Evolutionary conservation across 1,139 yeast species (phyloP), one percentile per base, ranked within the genome.

Genomic region (Waltiozyma sp.): DNA sequence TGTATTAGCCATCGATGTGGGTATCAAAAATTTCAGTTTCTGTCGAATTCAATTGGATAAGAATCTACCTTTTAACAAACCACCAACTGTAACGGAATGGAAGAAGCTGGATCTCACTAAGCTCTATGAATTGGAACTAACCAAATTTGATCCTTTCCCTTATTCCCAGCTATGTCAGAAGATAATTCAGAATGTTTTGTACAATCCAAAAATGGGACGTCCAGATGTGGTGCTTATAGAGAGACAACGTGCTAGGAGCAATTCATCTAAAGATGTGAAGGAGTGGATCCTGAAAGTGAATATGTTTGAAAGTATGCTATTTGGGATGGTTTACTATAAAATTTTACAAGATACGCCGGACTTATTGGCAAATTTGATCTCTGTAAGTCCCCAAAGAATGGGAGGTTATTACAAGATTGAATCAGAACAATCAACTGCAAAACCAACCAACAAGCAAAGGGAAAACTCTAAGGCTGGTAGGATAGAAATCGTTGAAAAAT

Each of bases 211-310:
- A 0, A 43, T 42, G 3, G 38, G 41, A 4, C 31, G 49, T 0
- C 70, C 76, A 0, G 69, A 68, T 45, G 54, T 69, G 5, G 64
- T 74, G 6, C 52, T 77, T 4, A 60, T 78, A 5, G 85, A 79
- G 52, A 58, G 75, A 43, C 86, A 79, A 52, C 54, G 84, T 36
- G 63, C 70, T 40, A 62, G 84, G 38, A 65, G 75, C 0, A 62
- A 61, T 45, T 73, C 79, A 0, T 62, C 70, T 1, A 59, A 63
- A 7, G 56, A 57, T 21, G 70, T 78, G 0, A 60, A 73, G 6
- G 80, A 76, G 44, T 68, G 71, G 49, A 69, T 77, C 2, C 54
- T 77, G 28, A 63, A 70, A 41, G 69, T 75, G 7, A 77, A 76
- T 47, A 65, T 75, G 35, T 54, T 78, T 31, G 85, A 78, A 51